phyloP scores from a whole-genome alignment of 169 alveolate species.

The Plasmodium yoelii region DNA sequence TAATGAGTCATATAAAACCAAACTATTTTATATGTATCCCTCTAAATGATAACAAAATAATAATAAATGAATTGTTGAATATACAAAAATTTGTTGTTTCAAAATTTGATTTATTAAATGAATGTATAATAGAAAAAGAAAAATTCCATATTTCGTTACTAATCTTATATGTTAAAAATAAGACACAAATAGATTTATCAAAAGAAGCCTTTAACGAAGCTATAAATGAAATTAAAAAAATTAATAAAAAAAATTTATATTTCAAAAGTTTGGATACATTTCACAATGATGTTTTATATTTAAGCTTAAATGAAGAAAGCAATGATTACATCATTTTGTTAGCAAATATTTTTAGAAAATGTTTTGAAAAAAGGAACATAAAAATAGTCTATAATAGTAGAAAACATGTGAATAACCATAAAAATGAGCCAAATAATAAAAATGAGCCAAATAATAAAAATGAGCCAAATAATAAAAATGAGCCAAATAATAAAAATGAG shows the following conservation, averaged over 20 bases:
- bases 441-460: too few species aligned
- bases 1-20: constrained; percentile 28
- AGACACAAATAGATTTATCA: constrained; percentile 23
- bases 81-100: constrained; percentile 51
- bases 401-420: neutral
- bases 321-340: constrained; percentile 8
- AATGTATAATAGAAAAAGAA: constrained; percentile 49
- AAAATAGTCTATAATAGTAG: constrained; percentile 20
- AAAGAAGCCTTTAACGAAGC: constrained; percentile 69
- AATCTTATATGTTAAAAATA: constrained; percentile 42
- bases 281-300: constrained; percentile 68
- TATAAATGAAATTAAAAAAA: constrained; percentile 27
- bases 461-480: too few species aligned
- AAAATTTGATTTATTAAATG: constrained; percentile 46
- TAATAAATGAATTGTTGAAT: constrained; percentile 39
- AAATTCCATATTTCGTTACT: constrained; percentile 69
- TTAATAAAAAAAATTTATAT: constrained; percentile 14
- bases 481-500: too few species aligned
- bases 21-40: constrained; percentile 70
- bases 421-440: too few species aligned
- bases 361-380: constrained; percentile 44
- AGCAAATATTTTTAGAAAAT: constrained; percentile 9
- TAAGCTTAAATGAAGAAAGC: constrained; percentile 40
- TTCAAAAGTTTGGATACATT: constrained; percentile 50
- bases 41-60: neutral